A percentile compares a stretch with the other conserved stretches of the same genome.
These are phyloP conservation scores for Primulina eburnea DNA, from an alignment of 257 asterid genomes.

Conservation along the genomic window DNA sequence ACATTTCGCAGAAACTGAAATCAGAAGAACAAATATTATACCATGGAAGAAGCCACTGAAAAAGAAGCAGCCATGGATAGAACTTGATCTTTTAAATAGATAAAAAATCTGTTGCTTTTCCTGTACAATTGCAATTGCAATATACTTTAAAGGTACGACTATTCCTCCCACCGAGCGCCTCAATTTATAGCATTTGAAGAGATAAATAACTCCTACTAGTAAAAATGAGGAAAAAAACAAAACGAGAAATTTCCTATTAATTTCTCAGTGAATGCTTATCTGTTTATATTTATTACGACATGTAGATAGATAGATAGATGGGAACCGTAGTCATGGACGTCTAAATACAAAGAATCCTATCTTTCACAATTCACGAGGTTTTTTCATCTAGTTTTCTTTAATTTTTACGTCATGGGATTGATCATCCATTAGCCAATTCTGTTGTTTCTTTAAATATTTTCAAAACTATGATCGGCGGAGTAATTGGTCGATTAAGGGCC, in stretches of 20 bases:
- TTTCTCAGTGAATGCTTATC: background rate
- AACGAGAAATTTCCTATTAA: background rate
- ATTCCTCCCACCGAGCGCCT: background rate
- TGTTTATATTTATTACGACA: background rate
- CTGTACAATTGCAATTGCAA: background rate
- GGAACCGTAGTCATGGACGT: background rate
- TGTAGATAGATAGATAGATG: background rate
- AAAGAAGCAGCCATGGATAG: conserved; percentile 87
- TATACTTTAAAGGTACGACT: background rate
- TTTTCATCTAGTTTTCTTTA: background rate
- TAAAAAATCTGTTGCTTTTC: background rate
- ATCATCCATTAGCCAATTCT: background rate
- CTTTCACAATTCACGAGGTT: background rate
- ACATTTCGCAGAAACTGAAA: no score
- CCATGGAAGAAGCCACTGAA: conserved; percentile 93
- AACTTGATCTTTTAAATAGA: conserved; percentile 28
- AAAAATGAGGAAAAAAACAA: background rate
- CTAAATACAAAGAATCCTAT: background rate
- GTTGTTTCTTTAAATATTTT: background rate
- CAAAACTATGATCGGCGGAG: background rate
- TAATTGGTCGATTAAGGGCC: background rate
- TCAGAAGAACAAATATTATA: background rate
- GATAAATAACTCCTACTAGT: background rate
- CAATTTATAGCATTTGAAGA: background rate
- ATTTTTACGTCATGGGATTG: background rate